Conservation (phyloP, 148 eudicot genomes). For the Spergularia bocconei region DNA sequence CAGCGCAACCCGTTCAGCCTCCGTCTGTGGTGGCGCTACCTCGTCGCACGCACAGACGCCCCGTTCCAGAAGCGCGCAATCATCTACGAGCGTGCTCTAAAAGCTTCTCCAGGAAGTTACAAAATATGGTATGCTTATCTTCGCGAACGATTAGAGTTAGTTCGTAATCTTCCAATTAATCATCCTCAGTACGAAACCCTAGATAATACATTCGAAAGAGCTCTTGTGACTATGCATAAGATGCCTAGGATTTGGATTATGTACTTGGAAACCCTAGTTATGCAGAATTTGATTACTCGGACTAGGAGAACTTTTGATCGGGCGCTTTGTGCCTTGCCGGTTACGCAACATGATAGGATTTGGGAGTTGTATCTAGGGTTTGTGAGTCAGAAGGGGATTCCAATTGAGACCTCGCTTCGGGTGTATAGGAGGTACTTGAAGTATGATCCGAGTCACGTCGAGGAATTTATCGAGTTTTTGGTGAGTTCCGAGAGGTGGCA, state of each 20-base stretch:
- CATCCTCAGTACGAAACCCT: conserved; percentile 60
- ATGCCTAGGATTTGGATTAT: conserved; percentile 96
- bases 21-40: conserved; percentile 91
- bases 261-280: conserved; percentile 57
- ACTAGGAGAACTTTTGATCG: conserved; percentile 75
- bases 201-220: conserved; percentile 84
- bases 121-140: conserved; percentile 89
- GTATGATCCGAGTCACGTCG: conserved; percentile 82
- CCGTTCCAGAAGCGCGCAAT: conserved; percentile 64
- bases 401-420: conserved; percentile 87
- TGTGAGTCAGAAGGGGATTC: conserved; percentile 79
- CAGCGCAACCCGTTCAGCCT: conserved; percentile 78
- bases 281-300: conserved; percentile 54
- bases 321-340: conserved; percentile 82
- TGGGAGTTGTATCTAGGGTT: conserved; percentile 79
- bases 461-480: conserved; percentile 89
- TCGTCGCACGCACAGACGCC: conserved; percentile 47
- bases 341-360: conserved; percentile 87
- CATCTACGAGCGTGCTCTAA: conserved; percentile 86
- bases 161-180: conserved; percentile 60
- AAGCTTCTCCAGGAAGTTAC: conserved; percentile 87
- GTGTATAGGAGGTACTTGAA: conserved; percentile 92
- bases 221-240: conserved; percentile 90
- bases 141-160: conserved; percentile 71
- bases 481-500: conserved; percentile 70